Evolutionary conservation across 345 rosid species (phyloP), one percentile per base, ranked within the genome.

Genomic region (Psidium guajava): DNA sequence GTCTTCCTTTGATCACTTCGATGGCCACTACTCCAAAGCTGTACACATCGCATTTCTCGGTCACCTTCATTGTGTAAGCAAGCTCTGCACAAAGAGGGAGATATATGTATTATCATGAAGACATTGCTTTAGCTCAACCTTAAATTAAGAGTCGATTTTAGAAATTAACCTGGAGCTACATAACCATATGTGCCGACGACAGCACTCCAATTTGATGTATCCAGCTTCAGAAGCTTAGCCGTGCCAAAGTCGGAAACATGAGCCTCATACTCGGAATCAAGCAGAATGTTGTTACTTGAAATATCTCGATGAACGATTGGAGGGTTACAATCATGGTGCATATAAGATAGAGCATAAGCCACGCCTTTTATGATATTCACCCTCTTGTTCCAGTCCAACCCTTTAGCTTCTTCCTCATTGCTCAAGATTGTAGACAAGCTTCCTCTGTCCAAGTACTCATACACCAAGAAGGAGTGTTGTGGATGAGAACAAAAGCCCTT

Each of bases 281-380:
- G 69, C 57, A 89, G 25, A 81, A 82, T n/a, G 20, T 89, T 89
- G 16, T 84, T 87, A 77, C 89, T 89, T 6, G 87, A 85, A 54
- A 89, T 85, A 82, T 89, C 90, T 51, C 89, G 53, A 28, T 89
- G 90, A 44, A 88, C 25, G 9, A 88, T 85, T 6, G 90, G 87
- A 1, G 85, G 56, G 4, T 9, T 58, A 52, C 88, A 84, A 52
- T 88, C 56, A 57, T 88, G 87, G n/a, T 88, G 90, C 86, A 88
- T 73, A 83, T 88, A 86, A 50, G 87, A 88, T 54, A 88, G 55
- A 24, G 90, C 90, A 58, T 86, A 44, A 53, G 90, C 87, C 47
- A 86, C 84, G 20, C 85, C 88, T 50, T 86, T 83, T 27, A 83
- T 55, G 4, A 86, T 52, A 59, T 83, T 86, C 13, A 56, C 77